A percentile compares a stretch with the other conserved stretches of the same genome.
Conservation (phyloP, 2,329 filamentous ascomycete genomes). For the Claviceps cyperi region DNA sequence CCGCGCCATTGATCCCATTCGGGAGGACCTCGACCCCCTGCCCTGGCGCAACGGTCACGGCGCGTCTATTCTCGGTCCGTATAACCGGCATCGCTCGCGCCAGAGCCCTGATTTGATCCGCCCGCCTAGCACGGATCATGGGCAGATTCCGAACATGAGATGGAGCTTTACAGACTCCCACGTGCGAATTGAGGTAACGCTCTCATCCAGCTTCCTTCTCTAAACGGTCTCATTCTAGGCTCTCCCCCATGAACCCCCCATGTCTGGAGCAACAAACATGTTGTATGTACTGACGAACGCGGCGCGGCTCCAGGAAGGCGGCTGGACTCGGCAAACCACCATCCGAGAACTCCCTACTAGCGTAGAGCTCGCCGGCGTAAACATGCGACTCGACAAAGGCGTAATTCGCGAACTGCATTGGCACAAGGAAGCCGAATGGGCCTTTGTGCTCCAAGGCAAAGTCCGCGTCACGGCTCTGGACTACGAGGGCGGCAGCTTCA, state of each 20-base stretch:
- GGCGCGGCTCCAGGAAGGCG: conserved; percentile 40
- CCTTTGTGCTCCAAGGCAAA: conserved; percentile 55
- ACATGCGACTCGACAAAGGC: conserved; percentile 61
- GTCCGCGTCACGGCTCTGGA: conserved; percentile 61
- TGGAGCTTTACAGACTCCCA: conserved; percentile 57
- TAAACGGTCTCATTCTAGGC: no score
- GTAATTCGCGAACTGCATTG: conserved; percentile 67
- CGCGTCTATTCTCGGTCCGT: conserved; percentile 52
- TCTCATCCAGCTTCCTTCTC: no score
- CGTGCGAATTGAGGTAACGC: conserved; percentile 43
- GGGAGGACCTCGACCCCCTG: conserved; percentile 45
- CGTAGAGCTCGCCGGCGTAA: conserved; percentile 60
- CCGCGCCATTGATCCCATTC: conserved; percentile 44
- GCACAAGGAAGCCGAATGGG: conserved; percentile 73
- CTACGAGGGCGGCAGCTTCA: conserved; percentile 60
- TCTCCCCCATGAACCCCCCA: no score
- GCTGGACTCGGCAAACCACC: conserved; percentile 65
- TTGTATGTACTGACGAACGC: conserved; percentile 2
- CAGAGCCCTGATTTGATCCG: conserved; percentile 59
- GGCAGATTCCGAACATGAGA: conserved; percentile 54
- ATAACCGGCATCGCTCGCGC: conserved; percentile 51
- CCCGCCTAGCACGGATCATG: conserved; percentile 59
- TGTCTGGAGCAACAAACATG: no score
- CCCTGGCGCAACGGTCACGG: conserved; percentile 52
- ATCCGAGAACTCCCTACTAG: conserved; percentile 49